Evolutionary conservation across 2,329 filamentous ascomycete genomes (phyloP).

Genomic region (Lachnellula occidentalis): DNA sequence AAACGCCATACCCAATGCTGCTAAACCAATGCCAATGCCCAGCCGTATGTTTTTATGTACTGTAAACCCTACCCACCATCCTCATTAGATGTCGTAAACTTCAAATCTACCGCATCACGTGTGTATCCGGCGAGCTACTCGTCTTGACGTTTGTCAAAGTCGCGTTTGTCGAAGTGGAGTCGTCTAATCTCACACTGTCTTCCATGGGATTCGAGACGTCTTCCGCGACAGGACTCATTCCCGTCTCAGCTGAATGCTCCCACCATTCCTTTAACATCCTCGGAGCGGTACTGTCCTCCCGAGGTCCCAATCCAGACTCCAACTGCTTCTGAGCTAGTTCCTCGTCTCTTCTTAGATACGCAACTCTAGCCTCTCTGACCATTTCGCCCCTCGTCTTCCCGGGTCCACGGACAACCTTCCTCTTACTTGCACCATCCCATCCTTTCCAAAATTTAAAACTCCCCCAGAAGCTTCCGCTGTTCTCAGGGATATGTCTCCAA

Average conservation of each 20-base stretch:
- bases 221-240: conserved; percentile 24
- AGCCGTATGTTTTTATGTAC: background rate
- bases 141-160: background rate
- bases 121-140: background rate
- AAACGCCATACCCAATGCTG: conserved; percentile 8
- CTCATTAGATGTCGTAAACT: background rate
- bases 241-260: conserved; percentile 19
- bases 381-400: conserved; percentile 49
- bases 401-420: conserved; percentile 31
- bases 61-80: background rate
- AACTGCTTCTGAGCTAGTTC: conserved; percentile 38
- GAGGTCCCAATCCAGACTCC: conserved; percentile 4
- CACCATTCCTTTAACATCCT: conserved; percentile 32
- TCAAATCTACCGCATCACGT: background rate
- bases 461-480: conserved; percentile 33
- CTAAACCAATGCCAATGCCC: conserved; percentile 8
- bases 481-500: conserved; percentile 52
- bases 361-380: conserved; percentile 44
- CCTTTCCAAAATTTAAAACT: conserved; percentile 32
- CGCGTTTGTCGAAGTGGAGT: background rate
- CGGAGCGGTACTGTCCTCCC: background rate
- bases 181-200: background rate
- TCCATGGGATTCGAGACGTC: conserved; percentile 20
- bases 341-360: conserved; percentile 42
- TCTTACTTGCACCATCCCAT: conserved; percentile 18